A percentile compares a stretch with the other conserved stretches of the same genome.
phyloP scores from a whole-genome alignment of 257 asterid species.

The Thymus mandschuricus region DNA sequence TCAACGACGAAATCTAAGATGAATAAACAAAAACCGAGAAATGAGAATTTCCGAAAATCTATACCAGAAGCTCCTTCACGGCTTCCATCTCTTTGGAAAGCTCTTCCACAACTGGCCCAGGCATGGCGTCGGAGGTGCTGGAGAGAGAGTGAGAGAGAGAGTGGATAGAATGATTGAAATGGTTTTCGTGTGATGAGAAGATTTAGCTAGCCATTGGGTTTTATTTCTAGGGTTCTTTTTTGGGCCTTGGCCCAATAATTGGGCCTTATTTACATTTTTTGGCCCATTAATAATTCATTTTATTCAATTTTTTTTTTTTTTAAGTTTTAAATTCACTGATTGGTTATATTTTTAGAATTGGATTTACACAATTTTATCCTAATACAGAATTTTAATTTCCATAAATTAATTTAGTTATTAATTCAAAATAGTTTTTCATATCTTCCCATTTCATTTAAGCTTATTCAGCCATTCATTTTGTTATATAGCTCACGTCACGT shows the following conservation, averaged over 20 bases:
- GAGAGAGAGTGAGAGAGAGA: background rate
- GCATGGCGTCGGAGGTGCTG: constrained; percentile 45
- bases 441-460: no score
- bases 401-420: no score
- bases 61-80: constrained; percentile 55
- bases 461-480: no score
- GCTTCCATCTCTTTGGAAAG: constrained; percentile 38
- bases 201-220: constrained; percentile 13
- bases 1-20: background rate
- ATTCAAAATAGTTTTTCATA: no score
- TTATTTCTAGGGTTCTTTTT: constrained; percentile 43
- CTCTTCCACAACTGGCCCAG: constrained; percentile 71
- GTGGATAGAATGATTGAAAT: constrained; percentile 27
- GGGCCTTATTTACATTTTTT: background rate
- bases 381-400: no score
- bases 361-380: no score
- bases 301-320: no score
- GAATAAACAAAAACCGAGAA: background rate
- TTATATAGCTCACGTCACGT: no score
- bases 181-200: constrained; percentile 7
- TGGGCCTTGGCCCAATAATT: constrained; percentile 17
- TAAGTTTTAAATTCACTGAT: no score
- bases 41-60: background rate
- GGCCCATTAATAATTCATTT: no score
- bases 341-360: no score